Evolutionary conservation across 768 basidiomycete species (phyloP).

Genomic region (Calocera cornea): DNA sequence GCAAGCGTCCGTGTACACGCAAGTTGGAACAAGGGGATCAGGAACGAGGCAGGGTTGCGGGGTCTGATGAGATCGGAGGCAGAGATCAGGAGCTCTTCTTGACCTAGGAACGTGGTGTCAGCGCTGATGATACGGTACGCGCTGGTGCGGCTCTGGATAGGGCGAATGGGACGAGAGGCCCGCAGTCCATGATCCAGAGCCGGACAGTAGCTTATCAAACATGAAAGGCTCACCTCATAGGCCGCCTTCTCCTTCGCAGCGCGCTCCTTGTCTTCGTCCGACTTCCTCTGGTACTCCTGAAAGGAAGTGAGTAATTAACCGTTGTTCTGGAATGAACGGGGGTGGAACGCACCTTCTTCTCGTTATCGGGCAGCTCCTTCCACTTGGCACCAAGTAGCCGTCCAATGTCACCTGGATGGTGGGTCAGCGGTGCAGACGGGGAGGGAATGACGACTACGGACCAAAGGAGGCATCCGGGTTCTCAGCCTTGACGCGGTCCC

Average conservation of each 20-base stretch:
- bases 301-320: constrained; percentile 6
- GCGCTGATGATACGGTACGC: neutral
- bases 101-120: neutral
- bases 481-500: constrained; percentile 87
- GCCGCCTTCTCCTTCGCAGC: constrained; percentile 56
- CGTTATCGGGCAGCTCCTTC: constrained; percentile 84
- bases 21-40: neutral
- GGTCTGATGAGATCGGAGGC: neutral
- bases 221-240: constrained; percentile 19
- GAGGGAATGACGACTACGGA: constrained; percentile 23
- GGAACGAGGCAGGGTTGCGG: neutral
- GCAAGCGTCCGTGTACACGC: neutral
- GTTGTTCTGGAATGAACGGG: neutral
- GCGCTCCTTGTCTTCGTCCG: constrained; percentile 72
- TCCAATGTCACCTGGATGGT: constrained; percentile 64
- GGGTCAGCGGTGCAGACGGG: neutral
- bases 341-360: constrained; percentile 66
- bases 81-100: neutral
- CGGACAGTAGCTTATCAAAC: neutral
- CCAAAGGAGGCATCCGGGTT: constrained; percentile 93
- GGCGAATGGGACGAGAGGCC: neutral
- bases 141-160: neutral
- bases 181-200: neutral
- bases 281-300: constrained; percentile 80
- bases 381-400: constrained; percentile 92